A percentile compares a stretch with the other conserved stretches of the same genome.
These are phyloP conservation scores for Isoetes engelmannii DNA, from an alignment of 83 land plant genomes.

Conservation along the genomic window DNA sequence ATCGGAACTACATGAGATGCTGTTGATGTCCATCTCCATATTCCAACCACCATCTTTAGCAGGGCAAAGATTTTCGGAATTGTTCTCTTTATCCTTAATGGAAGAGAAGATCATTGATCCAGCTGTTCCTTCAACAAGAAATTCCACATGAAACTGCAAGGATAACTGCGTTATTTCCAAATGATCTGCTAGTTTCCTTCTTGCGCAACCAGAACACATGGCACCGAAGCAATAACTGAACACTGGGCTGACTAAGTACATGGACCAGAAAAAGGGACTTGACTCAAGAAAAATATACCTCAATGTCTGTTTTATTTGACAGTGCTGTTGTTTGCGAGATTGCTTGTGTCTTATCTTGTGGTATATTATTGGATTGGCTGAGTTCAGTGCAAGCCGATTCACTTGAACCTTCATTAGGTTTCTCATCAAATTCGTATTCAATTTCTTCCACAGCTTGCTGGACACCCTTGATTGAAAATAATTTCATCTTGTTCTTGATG, in stretches of 20 bases:
- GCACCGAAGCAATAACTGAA: conserved; percentile 61
- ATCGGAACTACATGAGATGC: conserved; percentile 6
- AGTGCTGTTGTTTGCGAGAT: too few species aligned
- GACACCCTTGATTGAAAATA: neutral
- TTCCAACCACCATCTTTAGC: conserved; percentile 15
- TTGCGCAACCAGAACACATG: conserved; percentile 80
- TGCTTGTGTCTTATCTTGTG: too few species aligned
- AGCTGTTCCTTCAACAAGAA: conserved; percentile 93
- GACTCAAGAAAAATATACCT: too few species aligned
- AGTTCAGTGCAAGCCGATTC: neutral
- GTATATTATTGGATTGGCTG: too few species aligned
- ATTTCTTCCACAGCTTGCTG: conserved; percentile 43
- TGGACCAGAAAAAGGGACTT: too few species aligned
- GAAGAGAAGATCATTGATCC: conserved; percentile 72
- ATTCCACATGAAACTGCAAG: conserved; percentile 81
- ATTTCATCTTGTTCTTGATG: neutral
- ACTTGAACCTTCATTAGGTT: neutral
- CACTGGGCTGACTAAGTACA: too few species aligned
- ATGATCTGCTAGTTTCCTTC: conserved; percentile 82
- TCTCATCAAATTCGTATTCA: neutral
- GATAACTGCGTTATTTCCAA: conserved; percentile 58
- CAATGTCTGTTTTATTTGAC: too few species aligned
- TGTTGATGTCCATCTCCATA: conserved; percentile 28
- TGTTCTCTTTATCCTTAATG: neutral
- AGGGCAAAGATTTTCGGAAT: neutral